Base-by-base conservation (phyloP, 441 rosid species). In the Mallotus japonicus region DNA sequence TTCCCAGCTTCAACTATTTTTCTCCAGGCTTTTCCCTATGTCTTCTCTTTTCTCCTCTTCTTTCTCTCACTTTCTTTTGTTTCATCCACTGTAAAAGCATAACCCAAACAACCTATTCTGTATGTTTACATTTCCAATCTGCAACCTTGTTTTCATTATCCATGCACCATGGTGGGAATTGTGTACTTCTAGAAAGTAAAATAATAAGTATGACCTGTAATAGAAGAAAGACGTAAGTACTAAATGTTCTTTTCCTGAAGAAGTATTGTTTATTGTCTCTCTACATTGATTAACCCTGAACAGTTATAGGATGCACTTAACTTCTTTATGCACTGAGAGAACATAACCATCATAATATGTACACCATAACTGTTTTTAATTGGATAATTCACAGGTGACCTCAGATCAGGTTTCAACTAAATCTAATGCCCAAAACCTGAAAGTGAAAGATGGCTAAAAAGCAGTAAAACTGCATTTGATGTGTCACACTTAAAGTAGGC, bases 341-440 rank as follows among this genome's bases (percentile, higher is more conserved):
- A 17, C 47, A 57, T 5, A 12, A 3, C 57, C 3, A 19, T 15
- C 53, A 57, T 15, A 13, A 32, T 15, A 69, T 14, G 55, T 46
- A 69, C 58, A 54, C 19, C 20, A 56, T 13, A 10, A 22, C 47
- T 10, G 46, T 50, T 67, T 55, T 51, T 44, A 28, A 37, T 40
- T 37, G 62, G 22, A 37, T 6, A 8, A 54, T 3, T 5, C 40
- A 55, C 14, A 11, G 62, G 34, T 34, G n/a, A 55, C 50, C 62
- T 55, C 14, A 37, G 28, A 54, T 68, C 24, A 67, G 44, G 47
- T 51, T 67, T 32, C 70, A 66, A 24, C 47, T 64, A 54, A 53
- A 34, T 16, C 71, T 50, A 51, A 28, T 42, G 15, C 6, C 49
- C 22, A 54, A 67, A 67, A 42, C 40, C 40, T 37, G 40, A 37